Evolutionary conservation across 2,329 filamentous ascomycete species (phyloP).

Genomic region (Pseudogymnoascus sp.): DNA sequence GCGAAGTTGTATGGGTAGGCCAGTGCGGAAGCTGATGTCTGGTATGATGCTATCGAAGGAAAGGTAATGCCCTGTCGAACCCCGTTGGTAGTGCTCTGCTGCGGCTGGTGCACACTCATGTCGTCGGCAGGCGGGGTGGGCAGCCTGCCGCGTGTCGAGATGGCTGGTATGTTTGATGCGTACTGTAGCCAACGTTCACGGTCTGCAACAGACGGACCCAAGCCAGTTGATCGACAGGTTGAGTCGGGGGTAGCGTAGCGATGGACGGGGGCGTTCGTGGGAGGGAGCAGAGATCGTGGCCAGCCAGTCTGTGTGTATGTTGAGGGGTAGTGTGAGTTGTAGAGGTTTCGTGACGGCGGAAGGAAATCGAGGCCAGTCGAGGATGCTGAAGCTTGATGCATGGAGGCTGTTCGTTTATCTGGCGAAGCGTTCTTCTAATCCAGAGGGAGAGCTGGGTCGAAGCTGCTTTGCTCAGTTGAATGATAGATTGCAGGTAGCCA

Average conservation of each 20-base stretch:
- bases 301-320: conserved; percentile 7
- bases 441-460: background rate
- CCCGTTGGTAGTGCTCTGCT: conserved; percentile 39
- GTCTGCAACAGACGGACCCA: background rate
- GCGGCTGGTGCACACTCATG: conserved; percentile 42
- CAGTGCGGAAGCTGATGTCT: conserved; percentile 11
- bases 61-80: conserved; percentile 31
- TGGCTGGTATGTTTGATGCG: conserved; percentile 18
- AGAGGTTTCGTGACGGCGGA: conserved; percentile 15
- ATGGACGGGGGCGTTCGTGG: background rate
- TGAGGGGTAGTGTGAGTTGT: conserved; percentile 3
- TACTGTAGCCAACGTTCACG: conserved; percentile 14
- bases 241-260: background rate
- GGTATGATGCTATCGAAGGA: conserved; percentile 13
- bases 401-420: conserved; percentile 17
- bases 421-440: background rate
- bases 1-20: conserved; percentile 13
- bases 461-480: background rate
- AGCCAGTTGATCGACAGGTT: background rate
- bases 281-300: conserved; percentile 2
- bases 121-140: conserved; percentile 43
- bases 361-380: conserved; percentile 25
- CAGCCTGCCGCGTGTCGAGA: conserved; percentile 31
- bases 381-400: conserved; percentile 27
- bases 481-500: background rate